Evolutionary conservation across 2,329 filamentous ascomycete genomes (phyloP).

Genomic region (Mycosphaerelloides madeirae): DNA sequence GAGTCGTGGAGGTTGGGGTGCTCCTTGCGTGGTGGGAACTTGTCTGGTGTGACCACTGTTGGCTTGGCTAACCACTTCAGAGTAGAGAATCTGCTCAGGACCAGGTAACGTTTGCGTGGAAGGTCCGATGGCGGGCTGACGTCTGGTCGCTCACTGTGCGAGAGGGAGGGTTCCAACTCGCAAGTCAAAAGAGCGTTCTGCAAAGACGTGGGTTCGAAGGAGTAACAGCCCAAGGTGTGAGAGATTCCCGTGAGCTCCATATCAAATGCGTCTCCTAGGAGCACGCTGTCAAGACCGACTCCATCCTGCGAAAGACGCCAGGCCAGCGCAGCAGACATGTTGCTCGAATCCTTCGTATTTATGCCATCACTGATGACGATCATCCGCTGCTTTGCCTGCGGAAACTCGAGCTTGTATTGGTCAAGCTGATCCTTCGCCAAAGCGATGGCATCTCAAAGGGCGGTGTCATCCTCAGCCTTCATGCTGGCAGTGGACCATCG

Average conservation of each 20-base stretch:
- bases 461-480: constrained; percentile 31
- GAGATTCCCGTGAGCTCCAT: constrained; percentile 29
- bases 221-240: constrained; percentile 33
- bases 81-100: constrained; percentile 12
- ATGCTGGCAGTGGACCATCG: constrained; percentile 31
- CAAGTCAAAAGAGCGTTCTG: constrained; percentile 35
- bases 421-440: constrained; percentile 33
- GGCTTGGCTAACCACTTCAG: constrained; percentile 5
- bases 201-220: constrained; percentile 33
- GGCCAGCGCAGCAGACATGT: constrained; percentile 21
- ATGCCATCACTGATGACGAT: constrained; percentile 36
- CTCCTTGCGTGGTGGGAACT: constrained; percentile 30
- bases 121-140: constrained; percentile 8
- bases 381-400: constrained; percentile 34
- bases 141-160: constrained; percentile 31
- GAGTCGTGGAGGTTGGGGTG: constrained; percentile 32
- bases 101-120: background rate
- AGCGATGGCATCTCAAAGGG: constrained; percentile 35
- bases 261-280: constrained; percentile 29
- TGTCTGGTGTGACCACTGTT: constrained; percentile 28
- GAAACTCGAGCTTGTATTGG: constrained; percentile 29
- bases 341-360: constrained; percentile 31
- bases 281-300: constrained; percentile 35
- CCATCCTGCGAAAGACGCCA: constrained; percentile 21
- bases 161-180: constrained; percentile 37